Conservation (phyloP, 2,329 filamentous ascomycete species). For the Claviceps sp. region DNA sequence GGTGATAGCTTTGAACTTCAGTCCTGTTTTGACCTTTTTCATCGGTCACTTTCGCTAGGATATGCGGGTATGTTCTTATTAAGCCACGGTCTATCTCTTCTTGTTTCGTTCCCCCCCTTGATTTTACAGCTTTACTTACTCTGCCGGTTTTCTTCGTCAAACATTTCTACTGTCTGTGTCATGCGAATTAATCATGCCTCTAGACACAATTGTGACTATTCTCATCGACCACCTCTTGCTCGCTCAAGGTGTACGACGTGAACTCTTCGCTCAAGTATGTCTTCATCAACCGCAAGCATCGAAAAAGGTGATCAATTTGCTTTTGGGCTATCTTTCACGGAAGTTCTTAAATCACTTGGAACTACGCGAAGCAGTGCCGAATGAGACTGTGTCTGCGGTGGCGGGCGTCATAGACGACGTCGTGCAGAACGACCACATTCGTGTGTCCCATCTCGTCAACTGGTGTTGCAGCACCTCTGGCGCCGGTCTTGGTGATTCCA, state of each 20-base stretch:
- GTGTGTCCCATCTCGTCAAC: conserved; percentile 41
- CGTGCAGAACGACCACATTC: conserved; percentile 29
- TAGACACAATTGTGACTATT: conserved; percentile 28
- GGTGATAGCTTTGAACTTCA: conserved; percentile 23
- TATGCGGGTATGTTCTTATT: conserved; percentile 45
- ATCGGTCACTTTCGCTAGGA: conserved; percentile 55
- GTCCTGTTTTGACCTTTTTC: conserved; percentile 33
- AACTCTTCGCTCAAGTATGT: conserved; percentile 18
- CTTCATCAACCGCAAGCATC: conserved; percentile 14
- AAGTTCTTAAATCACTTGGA: conserved; percentile 26
- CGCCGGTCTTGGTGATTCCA: conserved; percentile 48
- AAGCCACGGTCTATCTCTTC: neutral
- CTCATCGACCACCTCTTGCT: conserved; percentile 26
- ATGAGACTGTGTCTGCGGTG: conserved; percentile 38
- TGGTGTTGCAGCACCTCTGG: conserved; percentile 56
- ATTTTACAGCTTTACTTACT: neutral
- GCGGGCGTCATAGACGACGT: conserved; percentile 42
- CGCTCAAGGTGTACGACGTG: conserved; percentile 9
- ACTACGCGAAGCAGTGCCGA: conserved; percentile 17
- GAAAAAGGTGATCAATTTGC: conserved; percentile 16
- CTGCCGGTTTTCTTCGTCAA: neutral
- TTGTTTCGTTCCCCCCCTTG: no score
- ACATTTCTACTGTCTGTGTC: neutral
- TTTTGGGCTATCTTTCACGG: conserved; percentile 29
- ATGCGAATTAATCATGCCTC: conserved; percentile 8